Conservation (phyloP, 768 basidiomycete genomes). For the Mycena maculata region DNA sequence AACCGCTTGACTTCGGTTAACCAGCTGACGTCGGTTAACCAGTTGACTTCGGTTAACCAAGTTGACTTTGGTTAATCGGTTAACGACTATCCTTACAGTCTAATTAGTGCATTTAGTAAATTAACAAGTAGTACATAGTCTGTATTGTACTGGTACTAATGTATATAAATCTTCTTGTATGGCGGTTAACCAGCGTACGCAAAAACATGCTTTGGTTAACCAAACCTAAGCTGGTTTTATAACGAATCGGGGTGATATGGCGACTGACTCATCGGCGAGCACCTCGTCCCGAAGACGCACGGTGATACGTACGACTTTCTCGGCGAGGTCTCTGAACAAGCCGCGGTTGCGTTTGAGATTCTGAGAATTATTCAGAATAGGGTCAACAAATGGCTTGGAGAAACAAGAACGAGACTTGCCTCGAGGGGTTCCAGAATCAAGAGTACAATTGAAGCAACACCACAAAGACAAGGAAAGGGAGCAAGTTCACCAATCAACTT, state of each 20-base stretch:
- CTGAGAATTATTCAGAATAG: not conserved
- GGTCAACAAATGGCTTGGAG: not conserved
- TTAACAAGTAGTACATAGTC: no score
- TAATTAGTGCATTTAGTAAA: no score
- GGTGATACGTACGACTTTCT: conserved; percentile 15
- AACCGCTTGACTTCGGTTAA: no score
- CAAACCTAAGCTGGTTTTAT: no score
- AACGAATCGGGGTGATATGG: not conserved
- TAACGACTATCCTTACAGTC: no score
- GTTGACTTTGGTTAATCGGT: no score
- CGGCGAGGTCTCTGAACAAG: conserved; percentile 16
- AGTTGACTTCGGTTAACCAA: no score
- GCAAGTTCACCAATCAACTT: conserved; percentile 5
- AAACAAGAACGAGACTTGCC: not conserved
- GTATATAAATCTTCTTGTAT: no score
- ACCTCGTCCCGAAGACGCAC: conserved; percentile 7
- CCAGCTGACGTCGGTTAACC: no score
- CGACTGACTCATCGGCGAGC: not conserved
- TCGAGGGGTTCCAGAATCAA: conserved; percentile 15
- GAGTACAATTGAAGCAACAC: conserved; percentile 17
- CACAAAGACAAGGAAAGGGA: conserved; percentile 10
- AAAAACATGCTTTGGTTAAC: no score
- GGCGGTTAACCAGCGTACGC: no score
- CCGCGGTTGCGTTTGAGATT: conserved; percentile 1
- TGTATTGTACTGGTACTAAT: no score